A percentile compares a stretch with the other conserved stretches of the same genome.
These are phyloP conservation scores for Salix udensis DNA, from an alignment of 345 rosid genomes.

Conservation along the genomic window DNA sequence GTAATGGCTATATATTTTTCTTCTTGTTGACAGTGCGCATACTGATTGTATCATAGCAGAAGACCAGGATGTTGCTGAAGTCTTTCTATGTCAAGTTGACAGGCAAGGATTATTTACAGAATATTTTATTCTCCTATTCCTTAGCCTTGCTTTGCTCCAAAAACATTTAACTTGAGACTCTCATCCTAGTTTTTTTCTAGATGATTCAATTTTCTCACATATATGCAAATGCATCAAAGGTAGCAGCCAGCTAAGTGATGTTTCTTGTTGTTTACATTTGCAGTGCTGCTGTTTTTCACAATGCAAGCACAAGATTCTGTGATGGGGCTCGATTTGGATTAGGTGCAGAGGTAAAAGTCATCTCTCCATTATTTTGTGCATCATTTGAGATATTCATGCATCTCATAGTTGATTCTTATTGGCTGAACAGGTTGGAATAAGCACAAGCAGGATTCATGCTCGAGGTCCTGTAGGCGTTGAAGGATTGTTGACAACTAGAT, in stretches of 20 bases:
- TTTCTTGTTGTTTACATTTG: conserved; percentile 11
- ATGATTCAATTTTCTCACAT: neutral
- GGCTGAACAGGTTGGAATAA: conserved; percentile 74
- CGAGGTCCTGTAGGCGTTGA: conserved; percentile 99
- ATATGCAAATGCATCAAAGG: neutral
- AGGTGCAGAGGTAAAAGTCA: conserved; percentile 87
- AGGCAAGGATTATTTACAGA: conserved; percentile 39
- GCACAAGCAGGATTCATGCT: conserved; percentile 96
- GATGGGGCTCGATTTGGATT: conserved; percentile 97
- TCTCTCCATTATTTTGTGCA: neutral
- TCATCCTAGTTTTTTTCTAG: neutral
- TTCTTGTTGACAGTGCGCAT: conserved; percentile 64
- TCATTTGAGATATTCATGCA: neutral
- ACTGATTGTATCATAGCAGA: conserved; percentile 90
- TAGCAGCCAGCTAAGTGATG: neutral
- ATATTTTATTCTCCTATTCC: neutral
- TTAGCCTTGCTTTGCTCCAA: neutral
- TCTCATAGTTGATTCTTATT: conserved; percentile 8
- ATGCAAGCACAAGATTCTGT: conserved; percentile 93
- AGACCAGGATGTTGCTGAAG: conserved; percentile 64
- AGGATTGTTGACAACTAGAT: conserved; percentile 90
- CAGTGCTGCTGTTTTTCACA: conserved; percentile 99
- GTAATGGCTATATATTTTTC: neutral
- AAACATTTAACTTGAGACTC: neutral
- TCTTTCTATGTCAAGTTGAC: conserved; percentile 79